Conservation (phyloP, 2,329 filamentous ascomycete genomes). For the Trichoderma arundinaceum region DNA sequence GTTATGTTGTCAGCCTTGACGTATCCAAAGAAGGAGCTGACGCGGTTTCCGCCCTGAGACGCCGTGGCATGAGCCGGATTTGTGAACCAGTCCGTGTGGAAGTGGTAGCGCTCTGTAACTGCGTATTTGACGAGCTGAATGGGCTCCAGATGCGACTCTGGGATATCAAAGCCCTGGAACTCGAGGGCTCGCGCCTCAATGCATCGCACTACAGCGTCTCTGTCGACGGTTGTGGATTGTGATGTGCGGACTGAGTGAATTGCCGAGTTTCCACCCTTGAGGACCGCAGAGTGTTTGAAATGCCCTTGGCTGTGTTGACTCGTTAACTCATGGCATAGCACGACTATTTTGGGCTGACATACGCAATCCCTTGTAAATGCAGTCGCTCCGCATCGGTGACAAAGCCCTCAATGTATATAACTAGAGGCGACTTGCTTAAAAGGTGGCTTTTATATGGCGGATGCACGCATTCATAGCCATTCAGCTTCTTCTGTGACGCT, state of each 20-base stretch:
- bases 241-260: slow-evolving; percentile 51
- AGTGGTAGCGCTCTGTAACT: slow-evolving; percentile 53
- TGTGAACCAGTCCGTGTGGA: slow-evolving; percentile 59
- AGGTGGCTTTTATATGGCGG: slow-evolving; percentile 51
- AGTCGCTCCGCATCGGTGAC: slow-evolving; percentile 49
- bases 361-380: slow-evolving; percentile 53
- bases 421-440: slow-evolving; percentile 55
- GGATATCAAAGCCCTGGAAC: slow-evolving; percentile 52
- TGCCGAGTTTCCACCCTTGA: slow-evolving; percentile 43
- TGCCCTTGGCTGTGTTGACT: slow-evolving; percentile 45
- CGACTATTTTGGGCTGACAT: slow-evolving; percentile 28
- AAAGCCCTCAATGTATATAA: slow-evolving; percentile 57
- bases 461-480: slow-evolving; percentile 38
- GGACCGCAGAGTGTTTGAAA: slow-evolving; percentile 53
- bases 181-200: slow-evolving; percentile 54
- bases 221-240: slow-evolving; percentile 51
- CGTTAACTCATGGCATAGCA: neutral
- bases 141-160: slow-evolving; percentile 50
- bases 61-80: slow-evolving; percentile 47
- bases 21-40: slow-evolving; percentile 56
- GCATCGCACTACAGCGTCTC: slow-evolving; percentile 52
- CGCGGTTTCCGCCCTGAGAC: slow-evolving; percentile 51
- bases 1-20: slow-evolving; percentile 50
- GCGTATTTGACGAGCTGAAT: slow-evolving; percentile 56
- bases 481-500: slow-evolving; percentile 22